phyloP scores from a whole-genome alignment of 352 stramenopile species.

The Globisporangium perplexum region DNA sequence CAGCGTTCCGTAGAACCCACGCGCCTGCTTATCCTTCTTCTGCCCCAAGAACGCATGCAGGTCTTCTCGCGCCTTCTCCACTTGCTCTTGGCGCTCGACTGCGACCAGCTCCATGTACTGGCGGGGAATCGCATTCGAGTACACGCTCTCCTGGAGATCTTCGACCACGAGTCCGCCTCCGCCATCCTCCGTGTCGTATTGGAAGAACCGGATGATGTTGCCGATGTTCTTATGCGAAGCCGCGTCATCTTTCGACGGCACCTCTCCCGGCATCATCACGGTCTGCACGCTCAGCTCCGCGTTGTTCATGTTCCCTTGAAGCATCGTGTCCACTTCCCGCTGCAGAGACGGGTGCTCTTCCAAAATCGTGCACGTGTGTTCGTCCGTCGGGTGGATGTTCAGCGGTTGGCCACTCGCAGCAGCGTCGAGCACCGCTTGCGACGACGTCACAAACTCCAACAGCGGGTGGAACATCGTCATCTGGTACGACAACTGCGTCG shows the following conservation, averaged over 20 bases:
- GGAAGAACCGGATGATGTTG: slow-evolving; percentile 87
- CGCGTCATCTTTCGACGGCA: slow-evolving; percentile 59
- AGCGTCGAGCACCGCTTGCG: slow-evolving; percentile 77
- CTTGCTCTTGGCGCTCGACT: slow-evolving; percentile 70
- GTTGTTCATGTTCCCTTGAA: slow-evolving; percentile 69
- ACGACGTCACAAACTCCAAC: slow-evolving; percentile 83
- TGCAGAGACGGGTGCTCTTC: slow-evolving; percentile 64
- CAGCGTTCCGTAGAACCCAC: slow-evolving; percentile 81
- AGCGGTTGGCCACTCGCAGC: slow-evolving; percentile 72
- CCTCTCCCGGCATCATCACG: slow-evolving; percentile 83
- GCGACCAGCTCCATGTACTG: slow-evolving; percentile 79
- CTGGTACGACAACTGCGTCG: slow-evolving; percentile 58
- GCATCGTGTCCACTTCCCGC: slow-evolving; percentile 59
- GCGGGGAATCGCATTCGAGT: slow-evolving; percentile 73
- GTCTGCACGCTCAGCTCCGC: slow-evolving; percentile 82
- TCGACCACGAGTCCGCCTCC: slow-evolving; percentile 78
- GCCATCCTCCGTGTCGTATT: slow-evolving; percentile 82
- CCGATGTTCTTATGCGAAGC: slow-evolving; percentile 84
- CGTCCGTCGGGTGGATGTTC: slow-evolving; percentile 72
- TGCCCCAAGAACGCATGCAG: slow-evolving; percentile 75
- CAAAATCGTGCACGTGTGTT: slow-evolving; percentile 69
- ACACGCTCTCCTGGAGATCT: slow-evolving; percentile 74
- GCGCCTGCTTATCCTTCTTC: slow-evolving; percentile 82
- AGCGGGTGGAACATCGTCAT: slow-evolving; percentile 86
- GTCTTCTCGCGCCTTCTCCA: slow-evolving; percentile 73